Evolutionary conservation across 2,329 filamentous ascomycete species (phyloP).

Genomic region (Diaporthe capsici): DNA sequence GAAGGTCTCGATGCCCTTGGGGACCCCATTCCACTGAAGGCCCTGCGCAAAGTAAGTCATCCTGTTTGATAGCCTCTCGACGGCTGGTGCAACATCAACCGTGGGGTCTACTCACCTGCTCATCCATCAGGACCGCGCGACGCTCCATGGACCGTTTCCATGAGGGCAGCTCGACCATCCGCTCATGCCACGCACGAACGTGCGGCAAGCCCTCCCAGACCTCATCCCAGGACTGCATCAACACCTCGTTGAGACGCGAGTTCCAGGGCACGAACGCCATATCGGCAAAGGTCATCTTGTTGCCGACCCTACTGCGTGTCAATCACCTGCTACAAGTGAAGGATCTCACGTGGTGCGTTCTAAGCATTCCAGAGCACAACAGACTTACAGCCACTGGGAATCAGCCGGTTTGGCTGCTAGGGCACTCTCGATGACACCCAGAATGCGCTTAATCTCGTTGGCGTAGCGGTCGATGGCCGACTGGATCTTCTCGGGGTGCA

Average conservation of each 20-base stretch:
- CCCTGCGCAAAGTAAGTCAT: slow-evolving; percentile 43
- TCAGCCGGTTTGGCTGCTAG: slow-evolving; percentile 41
- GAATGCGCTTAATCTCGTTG: slow-evolving; percentile 46
- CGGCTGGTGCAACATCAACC: rapidly evolving
- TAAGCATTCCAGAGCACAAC: too few species aligned
- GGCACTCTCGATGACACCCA: slow-evolving; percentile 45
- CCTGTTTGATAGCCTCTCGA: neutral
- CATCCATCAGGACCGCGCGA: slow-evolving; percentile 52
- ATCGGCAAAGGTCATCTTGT: slow-evolving; percentile 46
- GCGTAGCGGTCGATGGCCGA: slow-evolving; percentile 46
- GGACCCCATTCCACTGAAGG: slow-evolving; percentile 53
- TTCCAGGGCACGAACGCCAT: slow-evolving; percentile 47
- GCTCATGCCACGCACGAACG: slow-evolving; percentile 53
- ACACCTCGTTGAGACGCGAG: slow-evolving; percentile 43
- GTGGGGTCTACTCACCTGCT: slow-evolving; percentile 41
- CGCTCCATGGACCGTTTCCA: slow-evolving; percentile 53
- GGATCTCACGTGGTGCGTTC: too few species aligned
- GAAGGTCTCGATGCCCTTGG: slow-evolving; percentile 52
- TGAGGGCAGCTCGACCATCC: slow-evolving; percentile 50
- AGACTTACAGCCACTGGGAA: slow-evolving; percentile 43
- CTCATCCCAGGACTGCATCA: slow-evolving; percentile 46
- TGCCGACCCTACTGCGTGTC: slow-evolving; percentile 40
- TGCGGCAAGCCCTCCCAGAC: slow-evolving; percentile 47
- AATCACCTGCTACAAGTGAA: too few species aligned
- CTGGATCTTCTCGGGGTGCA: slow-evolving; percentile 48